Evolutionary conservation across 176 grass and related monocot species (phyloP).

Genomic region (Eragrostis nindensis): DNA sequence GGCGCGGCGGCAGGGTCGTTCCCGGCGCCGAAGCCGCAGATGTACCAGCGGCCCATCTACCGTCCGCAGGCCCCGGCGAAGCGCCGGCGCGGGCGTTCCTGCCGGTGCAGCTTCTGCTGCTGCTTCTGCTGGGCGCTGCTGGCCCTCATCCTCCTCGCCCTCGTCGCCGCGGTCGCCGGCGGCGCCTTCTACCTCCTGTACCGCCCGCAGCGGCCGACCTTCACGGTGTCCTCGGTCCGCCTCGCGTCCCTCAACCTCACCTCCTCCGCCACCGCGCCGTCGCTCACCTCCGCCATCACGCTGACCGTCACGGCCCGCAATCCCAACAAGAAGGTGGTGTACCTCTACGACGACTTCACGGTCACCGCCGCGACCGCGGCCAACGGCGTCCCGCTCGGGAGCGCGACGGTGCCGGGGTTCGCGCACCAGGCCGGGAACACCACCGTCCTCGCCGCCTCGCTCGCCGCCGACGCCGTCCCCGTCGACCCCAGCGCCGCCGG

Average conservation of each 20-base stretch:
- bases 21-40: slow-evolving; percentile 69
- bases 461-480: slow-evolving; percentile 29
- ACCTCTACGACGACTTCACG: slow-evolving; percentile 75
- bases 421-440: slow-evolving; percentile 70
- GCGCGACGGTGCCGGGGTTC: slow-evolving; percentile 69
- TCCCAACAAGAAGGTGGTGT: slow-evolving; percentile 89
- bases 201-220: slow-evolving; percentile 77
- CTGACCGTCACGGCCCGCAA: slow-evolving; percentile 65
- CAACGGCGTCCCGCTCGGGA: slow-evolving; percentile 58
- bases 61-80: slow-evolving; percentile 46
- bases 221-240: slow-evolving; percentile 62
- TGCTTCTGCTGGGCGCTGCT: slow-evolving; percentile 75
- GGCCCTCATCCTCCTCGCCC: slow-evolving; percentile 51
- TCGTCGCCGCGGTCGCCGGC: slow-evolving; percentile 57
- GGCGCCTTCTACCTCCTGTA: slow-evolving; percentile 88
- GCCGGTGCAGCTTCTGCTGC: slow-evolving; percentile 67
- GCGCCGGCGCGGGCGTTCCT: slow-evolving; percentile 52
- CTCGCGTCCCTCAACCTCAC: slow-evolving; percentile 68
- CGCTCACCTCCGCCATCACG: slow-evolving; percentile 58
- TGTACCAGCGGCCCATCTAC: slow-evolving; percentile 81
- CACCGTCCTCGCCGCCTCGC: slow-evolving; percentile 57
- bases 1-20: slow-evolving; percentile 16
- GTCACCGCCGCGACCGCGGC: slow-evolving; percentile 50
- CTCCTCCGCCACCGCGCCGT: slow-evolving; percentile 43
- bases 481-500: slow-evolving; percentile 57